Conservation (phyloP, 805 yeast species). For the Saccharomycopsis guyanensis region DNA sequence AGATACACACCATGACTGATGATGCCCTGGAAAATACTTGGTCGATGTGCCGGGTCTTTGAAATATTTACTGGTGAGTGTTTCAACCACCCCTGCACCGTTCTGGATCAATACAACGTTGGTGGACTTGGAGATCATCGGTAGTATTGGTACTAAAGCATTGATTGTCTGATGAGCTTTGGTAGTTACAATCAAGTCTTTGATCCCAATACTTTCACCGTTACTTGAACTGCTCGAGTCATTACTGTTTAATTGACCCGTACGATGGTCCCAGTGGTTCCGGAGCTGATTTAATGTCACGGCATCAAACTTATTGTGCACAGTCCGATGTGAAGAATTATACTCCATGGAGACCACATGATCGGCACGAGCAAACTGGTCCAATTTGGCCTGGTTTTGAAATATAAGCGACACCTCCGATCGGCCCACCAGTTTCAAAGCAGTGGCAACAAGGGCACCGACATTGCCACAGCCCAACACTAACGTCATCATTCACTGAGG, state of each 20-base stretch:
- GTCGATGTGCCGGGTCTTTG: conserved; percentile 20
- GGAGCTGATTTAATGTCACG: neutral
- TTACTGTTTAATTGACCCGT: neutral
- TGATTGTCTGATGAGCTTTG: conserved; percentile 66
- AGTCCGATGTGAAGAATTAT: neutral
- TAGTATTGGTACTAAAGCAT: conserved; percentile 51
- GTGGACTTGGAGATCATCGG: conserved; percentile 43
- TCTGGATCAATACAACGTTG: conserved; percentile 68
- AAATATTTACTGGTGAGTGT: conserved; percentile 34
- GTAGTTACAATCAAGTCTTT: conserved; percentile 65
- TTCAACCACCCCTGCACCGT: conserved; percentile 81
- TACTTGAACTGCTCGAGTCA: neutral
- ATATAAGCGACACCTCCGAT: conserved; percentile 27
- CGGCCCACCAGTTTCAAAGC: conserved; percentile 29
- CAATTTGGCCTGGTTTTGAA: conserved; percentile 28
- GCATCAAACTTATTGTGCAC: conserved; percentile 1
- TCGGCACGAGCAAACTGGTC: conserved; percentile 28
- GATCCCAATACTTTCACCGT: conserved; percentile 27
- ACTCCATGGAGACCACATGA: conserved; percentile 25
- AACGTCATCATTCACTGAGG: conserved; percentile 11
- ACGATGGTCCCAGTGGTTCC: neutral
- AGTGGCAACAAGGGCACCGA: conserved; percentile 35
- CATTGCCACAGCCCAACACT: conserved; percentile 18
- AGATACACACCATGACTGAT: conserved; percentile 79
- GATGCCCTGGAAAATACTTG: conserved; percentile 61